Percentiles rank a stretch among this genome's conserved stretches.
phyloP scores from a whole-genome alignment of 2,329 filamentous ascomycete genomes.

The Purpureocillium takamizusanense region DNA sequence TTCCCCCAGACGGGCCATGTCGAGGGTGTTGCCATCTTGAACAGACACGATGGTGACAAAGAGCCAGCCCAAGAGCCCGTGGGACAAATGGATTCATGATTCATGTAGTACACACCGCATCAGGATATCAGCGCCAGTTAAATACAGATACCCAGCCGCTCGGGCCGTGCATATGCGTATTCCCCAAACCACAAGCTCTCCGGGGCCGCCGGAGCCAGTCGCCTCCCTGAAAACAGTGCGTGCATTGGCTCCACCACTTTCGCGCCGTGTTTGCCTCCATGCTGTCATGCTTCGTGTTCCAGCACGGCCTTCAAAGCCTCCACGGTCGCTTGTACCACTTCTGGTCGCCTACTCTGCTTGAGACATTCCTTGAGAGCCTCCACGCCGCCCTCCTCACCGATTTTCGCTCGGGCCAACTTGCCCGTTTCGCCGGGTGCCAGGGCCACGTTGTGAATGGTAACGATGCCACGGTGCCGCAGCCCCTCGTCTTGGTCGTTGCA shows the following conservation, averaged over 20 bases:
- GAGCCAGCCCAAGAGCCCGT: constrained; percentile 2
- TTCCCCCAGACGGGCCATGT: constrained; percentile 80
- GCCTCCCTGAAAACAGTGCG: too few relatives aligned
- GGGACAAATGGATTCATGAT: constrained; percentile 1
- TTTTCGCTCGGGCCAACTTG: constrained; percentile 45
- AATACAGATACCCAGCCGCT: not conserved
- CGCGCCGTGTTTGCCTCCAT: too few relatives aligned
- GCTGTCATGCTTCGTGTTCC: constrained; percentile 17
- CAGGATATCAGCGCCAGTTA: not conserved
- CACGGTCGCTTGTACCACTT: constrained; percentile 63
- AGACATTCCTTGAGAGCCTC: constrained; percentile 62
- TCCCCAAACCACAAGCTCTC: too few relatives aligned
- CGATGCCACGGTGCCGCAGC: constrained; percentile 63
- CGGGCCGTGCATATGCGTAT: not conserved
- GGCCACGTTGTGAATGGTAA: constrained; percentile 66
- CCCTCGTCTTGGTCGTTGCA: constrained; percentile 66
- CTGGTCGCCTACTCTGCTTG: constrained; percentile 57
- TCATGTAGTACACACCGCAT: not conserved
- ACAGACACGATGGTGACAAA: constrained; percentile 36
- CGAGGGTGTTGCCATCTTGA: constrained; percentile 58
- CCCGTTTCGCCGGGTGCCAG: constrained; percentile 58
- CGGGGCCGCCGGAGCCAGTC: too few relatives aligned
- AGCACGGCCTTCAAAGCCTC: constrained; percentile 63
- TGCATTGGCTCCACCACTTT: too few relatives aligned
- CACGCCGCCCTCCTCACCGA: constrained; percentile 55